Base-by-base conservation (phyloP, 2,329 filamentous ascomycete species). In the Fonsecaea erecta region DNA sequence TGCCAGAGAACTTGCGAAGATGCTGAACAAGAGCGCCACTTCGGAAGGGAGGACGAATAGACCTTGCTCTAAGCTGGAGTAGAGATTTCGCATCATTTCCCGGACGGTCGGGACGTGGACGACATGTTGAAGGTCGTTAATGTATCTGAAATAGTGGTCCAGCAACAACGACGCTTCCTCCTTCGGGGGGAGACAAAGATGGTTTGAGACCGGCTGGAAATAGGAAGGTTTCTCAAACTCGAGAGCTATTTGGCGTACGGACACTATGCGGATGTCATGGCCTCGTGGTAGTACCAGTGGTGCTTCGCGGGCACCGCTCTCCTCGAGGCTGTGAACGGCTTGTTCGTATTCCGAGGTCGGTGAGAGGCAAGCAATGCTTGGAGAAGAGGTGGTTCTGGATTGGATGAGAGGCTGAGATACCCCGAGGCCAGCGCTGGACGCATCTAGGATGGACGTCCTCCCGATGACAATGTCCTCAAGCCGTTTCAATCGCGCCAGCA, bases 41-140 rank as follows among this genome's bases (percentile, higher is more conserved):
- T 77, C 71, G 14, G 64, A 67, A 1, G 73, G 53, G 14, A 75
- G 67, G 1, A 75, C 62, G 0, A 71, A 56, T 1, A 63, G 32
- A 6, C 68, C 67, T 1, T 60, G 54, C 11, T 73, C 68, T 11
- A 75, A 37, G 18, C 62, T 67, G 6, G 70, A 60, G 60, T 80
- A 80, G 1, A 78, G 65, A 0, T 55, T 59, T 16, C 75, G 52
- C 34, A 78, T 73, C 6, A 74, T 72, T 5, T 21, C 54, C 30
- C 73, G 68, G 0, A 74, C 71, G 21, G 52, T 63, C 0, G 74
- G 71, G 0, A 77, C 71, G 48, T 71, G 69, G 9, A 79, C 69
- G 14, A 79, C 66, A 66, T 78, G 76, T 60, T 79, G 78, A 3
- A 77, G 70, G 28, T 74, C 76, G 57, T 75, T 72, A 40, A 79